phyloP scores from a whole-genome alignment of 1,139 yeast genomes.

The Blastobotrys buckinghamii region DNA sequence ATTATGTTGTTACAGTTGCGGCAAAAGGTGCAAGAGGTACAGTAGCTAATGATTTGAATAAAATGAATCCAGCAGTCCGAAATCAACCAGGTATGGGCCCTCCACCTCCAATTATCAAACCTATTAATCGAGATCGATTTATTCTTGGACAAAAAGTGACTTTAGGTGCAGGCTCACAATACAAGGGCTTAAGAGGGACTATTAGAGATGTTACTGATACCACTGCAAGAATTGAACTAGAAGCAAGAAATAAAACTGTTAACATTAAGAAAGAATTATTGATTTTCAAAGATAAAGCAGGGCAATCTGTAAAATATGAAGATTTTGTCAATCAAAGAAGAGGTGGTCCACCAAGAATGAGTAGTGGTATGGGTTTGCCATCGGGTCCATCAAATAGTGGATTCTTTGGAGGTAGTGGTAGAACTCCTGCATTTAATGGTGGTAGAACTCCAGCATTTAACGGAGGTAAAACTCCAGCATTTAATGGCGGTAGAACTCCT shows the following conservation, averaged over 20 bases:
- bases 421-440: conserved; percentile 15
- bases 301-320: conserved; percentile 67
- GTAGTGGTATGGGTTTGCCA: conserved; percentile 5
- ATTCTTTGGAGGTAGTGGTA: conserved; percentile 24
- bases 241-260: conserved; percentile 82
- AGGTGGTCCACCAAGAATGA: conserved; percentile 1
- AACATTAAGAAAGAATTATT: conserved; percentile 77
- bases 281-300: conserved; percentile 62
- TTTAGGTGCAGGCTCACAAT: conserved; percentile 78
- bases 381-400: conserved; percentile 18
- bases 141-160: conserved; percentile 77
- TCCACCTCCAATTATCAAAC: conserved; percentile 47
- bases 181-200: conserved; percentile 91
- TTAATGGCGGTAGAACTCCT: conserved; percentile 40
- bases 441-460: conserved; percentile 39
- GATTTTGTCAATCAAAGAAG: conserved; percentile 47
- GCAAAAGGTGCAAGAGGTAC: conserved; percentile 56
- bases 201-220: conserved; percentile 91
- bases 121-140: conserved; percentile 73
- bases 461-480: conserved; percentile 40
- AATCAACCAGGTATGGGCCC: conserved; percentile 34
- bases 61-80: conserved; percentile 77
- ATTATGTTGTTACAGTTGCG: conserved; percentile 75
- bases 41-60: conserved; percentile 53
- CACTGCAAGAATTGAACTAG: conserved; percentile 86